Evolutionary conservation across 768 basidiomycete species (phyloP).

Genomic region (Collybia mongolica): DNA sequence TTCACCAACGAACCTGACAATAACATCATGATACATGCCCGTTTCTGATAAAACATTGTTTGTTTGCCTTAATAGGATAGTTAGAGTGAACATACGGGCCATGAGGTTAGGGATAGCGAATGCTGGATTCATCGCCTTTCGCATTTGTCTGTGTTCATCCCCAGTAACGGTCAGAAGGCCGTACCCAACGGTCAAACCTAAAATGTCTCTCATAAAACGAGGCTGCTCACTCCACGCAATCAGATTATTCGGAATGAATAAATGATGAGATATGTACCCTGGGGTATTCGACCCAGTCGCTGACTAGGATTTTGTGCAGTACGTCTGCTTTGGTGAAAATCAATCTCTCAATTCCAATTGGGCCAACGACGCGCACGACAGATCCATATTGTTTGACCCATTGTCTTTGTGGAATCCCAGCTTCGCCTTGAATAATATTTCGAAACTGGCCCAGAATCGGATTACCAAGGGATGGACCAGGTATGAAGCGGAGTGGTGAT

Average conservation of each 20-base stretch:
- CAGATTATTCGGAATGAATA: neutral
- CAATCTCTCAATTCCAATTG: slow-evolving; percentile 42
- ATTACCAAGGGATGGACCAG: slow-evolving; percentile 34
- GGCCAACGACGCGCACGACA: slow-evolving; percentile 41
- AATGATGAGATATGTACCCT: slow-evolving; percentile 23
- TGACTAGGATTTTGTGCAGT: slow-evolving; percentile 39
- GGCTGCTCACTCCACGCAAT: slow-evolving; percentile 27
- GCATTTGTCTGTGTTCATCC: slow-evolving; percentile 47
- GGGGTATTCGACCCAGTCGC: slow-evolving; percentile 46
- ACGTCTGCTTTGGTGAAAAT: slow-evolving; percentile 43
- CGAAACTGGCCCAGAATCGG: slow-evolving; percentile 36
- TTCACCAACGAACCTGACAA: slow-evolving; percentile 33
- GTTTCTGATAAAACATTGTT: slow-evolving; percentile 24
- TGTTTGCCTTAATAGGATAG: too few species aligned
- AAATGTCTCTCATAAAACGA: slow-evolving; percentile 36
- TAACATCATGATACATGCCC: slow-evolving; percentile 45
- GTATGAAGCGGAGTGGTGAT: slow-evolving; percentile 35
- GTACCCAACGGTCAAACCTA: slow-evolving; percentile 41
- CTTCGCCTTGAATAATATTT: slow-evolving; percentile 34
- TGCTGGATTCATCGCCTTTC: slow-evolving; percentile 50
- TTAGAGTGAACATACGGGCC: slow-evolving; percentile 24
- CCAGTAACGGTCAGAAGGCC: slow-evolving; percentile 49
- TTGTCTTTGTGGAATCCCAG: slow-evolving; percentile 41
- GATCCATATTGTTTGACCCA: slow-evolving; percentile 47
- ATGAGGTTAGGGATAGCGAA: slow-evolving; percentile 43